Conservation (phyloP, 176 grass and related monocot species). For the Bolboschoenus planiculmis region DNA sequence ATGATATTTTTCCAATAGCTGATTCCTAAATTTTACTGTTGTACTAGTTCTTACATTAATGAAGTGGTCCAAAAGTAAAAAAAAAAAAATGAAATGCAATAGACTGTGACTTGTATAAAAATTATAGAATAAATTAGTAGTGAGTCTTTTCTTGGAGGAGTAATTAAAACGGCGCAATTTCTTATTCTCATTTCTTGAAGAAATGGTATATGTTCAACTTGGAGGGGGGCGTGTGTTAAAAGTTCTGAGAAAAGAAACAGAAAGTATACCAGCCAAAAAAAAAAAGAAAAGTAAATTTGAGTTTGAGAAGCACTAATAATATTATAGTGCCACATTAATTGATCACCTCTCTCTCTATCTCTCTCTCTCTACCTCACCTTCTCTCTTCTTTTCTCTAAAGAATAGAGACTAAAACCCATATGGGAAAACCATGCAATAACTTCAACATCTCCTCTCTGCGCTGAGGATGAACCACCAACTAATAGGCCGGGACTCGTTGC, state of each 20-base stretch:
- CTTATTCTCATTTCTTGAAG: background rate
- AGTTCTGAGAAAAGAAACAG: background rate
- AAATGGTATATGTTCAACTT: background rate
- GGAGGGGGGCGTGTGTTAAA: background rate
- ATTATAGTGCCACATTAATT: conserved; percentile 11
- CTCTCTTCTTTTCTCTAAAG: background rate
- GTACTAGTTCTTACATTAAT: background rate
- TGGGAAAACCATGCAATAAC: conserved; percentile 13
- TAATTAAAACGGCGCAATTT: background rate
- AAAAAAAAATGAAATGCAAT: background rate
- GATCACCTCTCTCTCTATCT: background rate
- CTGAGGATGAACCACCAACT: conserved; percentile 20
- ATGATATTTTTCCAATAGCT: background rate
- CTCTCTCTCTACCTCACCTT: conserved; percentile 1
- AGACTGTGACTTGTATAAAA: background rate
- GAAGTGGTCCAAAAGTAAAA: background rate
- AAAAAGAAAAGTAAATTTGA: background rate
- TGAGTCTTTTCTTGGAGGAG: background rate
- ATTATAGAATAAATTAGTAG: background rate
- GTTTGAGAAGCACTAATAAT: background rate
- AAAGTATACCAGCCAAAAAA: background rate
- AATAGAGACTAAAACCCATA: too few species aligned
- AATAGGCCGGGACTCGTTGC: background rate
- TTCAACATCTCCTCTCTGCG: conserved; percentile 1
- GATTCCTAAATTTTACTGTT: background rate